Conservation (phyloP, 2,329 filamentous ascomycete species). For the Diaporthe sp. region DNA sequence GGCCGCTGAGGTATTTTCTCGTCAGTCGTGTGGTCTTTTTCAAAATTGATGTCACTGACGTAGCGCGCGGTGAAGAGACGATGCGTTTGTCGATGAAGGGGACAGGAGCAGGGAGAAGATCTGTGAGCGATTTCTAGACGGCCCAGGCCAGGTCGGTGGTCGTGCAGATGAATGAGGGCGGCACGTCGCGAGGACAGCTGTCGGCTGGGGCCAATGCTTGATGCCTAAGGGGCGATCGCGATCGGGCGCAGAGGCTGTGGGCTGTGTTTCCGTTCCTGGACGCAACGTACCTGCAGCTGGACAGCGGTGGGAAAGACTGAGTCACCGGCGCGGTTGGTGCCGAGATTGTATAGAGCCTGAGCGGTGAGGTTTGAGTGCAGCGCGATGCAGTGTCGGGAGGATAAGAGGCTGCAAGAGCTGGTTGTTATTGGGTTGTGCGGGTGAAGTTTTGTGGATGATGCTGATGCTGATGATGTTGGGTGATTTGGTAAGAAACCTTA, state of each 20-base stretch:
- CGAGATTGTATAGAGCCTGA: not conserved
- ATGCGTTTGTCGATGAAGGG: not conserved
- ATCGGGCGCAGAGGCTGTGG: constrained; percentile 17
- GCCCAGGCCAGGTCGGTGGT: not conserved
- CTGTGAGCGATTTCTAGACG: not conserved
- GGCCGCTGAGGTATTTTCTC: constrained; percentile 19
- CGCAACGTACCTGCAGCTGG: constrained; percentile 21
- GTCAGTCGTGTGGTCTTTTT: constrained; percentile 2
- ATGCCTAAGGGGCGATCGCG: constrained; percentile 15
- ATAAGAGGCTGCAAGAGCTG: not conserved
- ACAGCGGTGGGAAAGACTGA: constrained; percentile 19
- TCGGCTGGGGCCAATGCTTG: not conserved
- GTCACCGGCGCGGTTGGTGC: constrained; percentile 9
- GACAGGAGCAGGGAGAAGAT: not conserved
- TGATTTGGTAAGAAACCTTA: constrained; percentile 20
- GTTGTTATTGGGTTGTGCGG: not conserved
- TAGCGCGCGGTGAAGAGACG: constrained; percentile 7
- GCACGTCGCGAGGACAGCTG: not conserved
- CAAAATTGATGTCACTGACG: not conserved
- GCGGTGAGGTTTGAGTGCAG: not conserved
- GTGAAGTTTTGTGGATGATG: constrained; percentile 4
- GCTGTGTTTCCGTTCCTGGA: constrained; percentile 8
- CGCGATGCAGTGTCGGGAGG: not conserved
- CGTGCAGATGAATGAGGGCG: not conserved
- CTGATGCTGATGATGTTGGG: constrained; percentile 2